Evolutionary conservation across 2,329 filamentous ascomycete genomes (phyloP), one percentile per base, ranked within the genome.

Genomic region (Cercospora sp.): DNA sequence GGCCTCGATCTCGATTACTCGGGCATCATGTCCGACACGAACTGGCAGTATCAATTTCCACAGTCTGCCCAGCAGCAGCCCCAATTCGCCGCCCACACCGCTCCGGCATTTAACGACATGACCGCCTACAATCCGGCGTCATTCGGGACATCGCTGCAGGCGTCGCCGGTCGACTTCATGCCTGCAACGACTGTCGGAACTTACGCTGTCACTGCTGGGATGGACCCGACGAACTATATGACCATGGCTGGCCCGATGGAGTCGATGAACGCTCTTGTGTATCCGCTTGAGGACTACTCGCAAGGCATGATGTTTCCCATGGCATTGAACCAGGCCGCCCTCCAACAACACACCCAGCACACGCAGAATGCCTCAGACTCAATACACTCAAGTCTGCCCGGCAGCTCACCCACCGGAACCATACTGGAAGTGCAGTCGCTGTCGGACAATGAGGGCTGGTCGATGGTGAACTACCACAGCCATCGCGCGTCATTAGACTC

Each of bases 401-500:
- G 80, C 77, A 89, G 87, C 75, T 94, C 91, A 42, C 91, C 91
- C 0, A 91, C 90, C 1, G 90, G 91, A 74, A 91, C 90, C 31
- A 94, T 92, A 79, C 83, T 97, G 58, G 94, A 97, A 80, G 91
- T 96, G 36, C 83, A 94, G 60, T 97, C 94, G 6, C 83, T 97
- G 53, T 93, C 93, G n/a, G 93, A 96, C 74, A 92, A 94, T 74
- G 92, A 92, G 67, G 70, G 72, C 51, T 98, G 94, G 94, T 89
- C 88, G 61, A 87, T 91, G 72, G 89, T 97, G 66, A 91, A 95
- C 72, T 87, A 68, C 74, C 75, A 77, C 66, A 66, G 73, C n/a
- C 72, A 77, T 57, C 74, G 75, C 42, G 89, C 88, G 69, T 90
- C 89, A 42, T 89, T 91, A 73, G 91, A 94, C 73, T 85, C 87